Evolutionary conservation across 1,284 basidiomycete species (phyloP), one percentile per base, ranked within the genome.

Genomic region (Naganishia cerealis): DNA sequence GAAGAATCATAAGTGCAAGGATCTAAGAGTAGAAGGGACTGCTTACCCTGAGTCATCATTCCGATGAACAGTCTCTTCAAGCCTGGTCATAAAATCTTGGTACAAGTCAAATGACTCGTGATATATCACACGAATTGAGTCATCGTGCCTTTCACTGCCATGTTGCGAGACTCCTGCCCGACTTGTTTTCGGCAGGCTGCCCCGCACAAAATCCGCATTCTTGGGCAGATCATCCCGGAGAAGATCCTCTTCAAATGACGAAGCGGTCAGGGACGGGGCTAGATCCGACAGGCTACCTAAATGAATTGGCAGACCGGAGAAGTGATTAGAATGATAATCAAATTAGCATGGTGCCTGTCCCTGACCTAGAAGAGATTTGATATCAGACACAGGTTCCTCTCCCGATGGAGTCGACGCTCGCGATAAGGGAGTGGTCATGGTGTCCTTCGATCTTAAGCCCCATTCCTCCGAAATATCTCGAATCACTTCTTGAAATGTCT

Each of bases 221-320:
- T 85, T 90, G 0, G 94, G 94, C 13, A 98, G 82, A 76, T 98
- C 93, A 75, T 98, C 95, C 52, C 85, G 83, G 57, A 98, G 89
- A 86, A 97, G 88, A 78, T 98, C 94, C 3, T 91, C 88, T 4
- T 87, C 85, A 5, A 87, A 63, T 15, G 50, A 63, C 7, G 61
- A 63, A 12, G 61, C 61, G 4, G 61, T 50, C 9, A 53, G 16
- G 8, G 61, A 63, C 2, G 61, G 50, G 7, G 61, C 50, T 4
- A 63, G 18, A 54, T 63, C 61, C 6, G 61, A 63, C n/a, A 63
- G 46, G 50, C 61, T 63, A 12, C 61, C 61, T 63, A 21, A n/a
- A 36, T 43, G 39, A 15, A 9, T 13, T 24, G 40, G 2, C 24
- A 59, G 24, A n/a, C 16, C 3, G 9, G 16, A 38, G 3, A 56